phyloP scores from a whole-genome alignment of 2,329 filamentous ascomycete genomes.

The Penicillium sp. region DNA sequence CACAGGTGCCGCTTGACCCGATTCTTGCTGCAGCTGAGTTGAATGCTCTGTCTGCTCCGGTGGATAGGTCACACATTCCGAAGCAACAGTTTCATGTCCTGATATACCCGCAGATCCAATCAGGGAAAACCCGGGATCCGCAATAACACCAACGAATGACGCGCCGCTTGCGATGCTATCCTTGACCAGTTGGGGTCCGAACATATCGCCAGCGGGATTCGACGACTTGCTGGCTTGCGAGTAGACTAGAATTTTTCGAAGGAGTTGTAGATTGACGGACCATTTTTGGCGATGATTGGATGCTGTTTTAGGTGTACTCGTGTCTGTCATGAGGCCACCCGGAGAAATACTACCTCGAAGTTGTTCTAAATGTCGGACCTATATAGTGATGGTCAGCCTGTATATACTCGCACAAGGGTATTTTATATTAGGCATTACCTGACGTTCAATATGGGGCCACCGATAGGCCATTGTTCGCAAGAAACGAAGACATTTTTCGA shows the following conservation, averaged over 20 bases:
- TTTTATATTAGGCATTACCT: conserved; percentile 4
- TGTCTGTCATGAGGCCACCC: conserved; percentile 9
- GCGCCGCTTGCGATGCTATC: conserved; percentile 9
- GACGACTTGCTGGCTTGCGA: conserved; percentile 31
- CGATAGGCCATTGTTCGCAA: conserved; percentile 30
- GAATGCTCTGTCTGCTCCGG: conserved; percentile 27
- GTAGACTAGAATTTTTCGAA: conserved; percentile 41
- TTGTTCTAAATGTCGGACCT: conserved; percentile 27
- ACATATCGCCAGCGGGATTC: conserved; percentile 15
- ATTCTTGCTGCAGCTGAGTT: conserved; percentile 1
- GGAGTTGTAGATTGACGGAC: conserved; percentile 36
- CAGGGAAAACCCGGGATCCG: conserved; percentile 34
- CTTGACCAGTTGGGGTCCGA: conserved; percentile 17
- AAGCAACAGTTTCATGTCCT: conserved; percentile 38
- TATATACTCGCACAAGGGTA: not conserved
- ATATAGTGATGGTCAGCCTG: not conserved
- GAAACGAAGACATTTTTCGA: conserved; percentile 42
- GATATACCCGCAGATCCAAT: conserved; percentile 42
- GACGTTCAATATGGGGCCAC: conserved; percentile 37
- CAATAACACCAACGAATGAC: conserved; percentile 9
- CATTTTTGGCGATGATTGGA: conserved; percentile 16
- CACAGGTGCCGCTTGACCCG: conserved; percentile 3
- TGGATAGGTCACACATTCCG: conserved; percentile 35
- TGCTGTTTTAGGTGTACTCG: not conserved
- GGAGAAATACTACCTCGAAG: conserved; percentile 35